phyloP scores from a whole-genome alignment of 1,284 basidiomycete genomes.

The Mycena citricolor region DNA sequence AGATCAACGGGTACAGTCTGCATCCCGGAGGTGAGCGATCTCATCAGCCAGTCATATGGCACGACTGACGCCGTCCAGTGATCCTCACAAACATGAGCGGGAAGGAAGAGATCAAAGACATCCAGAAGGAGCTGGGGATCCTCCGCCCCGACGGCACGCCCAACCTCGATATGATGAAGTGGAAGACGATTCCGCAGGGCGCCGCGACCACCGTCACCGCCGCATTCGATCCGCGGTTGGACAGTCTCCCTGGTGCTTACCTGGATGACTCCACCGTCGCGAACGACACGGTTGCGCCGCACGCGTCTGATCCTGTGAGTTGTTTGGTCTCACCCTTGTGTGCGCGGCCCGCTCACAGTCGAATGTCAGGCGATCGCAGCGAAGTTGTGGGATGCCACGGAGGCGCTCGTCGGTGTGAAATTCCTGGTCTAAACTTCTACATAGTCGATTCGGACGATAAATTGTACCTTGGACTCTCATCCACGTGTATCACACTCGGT shows the following conservation, averaged over 20 bases:
- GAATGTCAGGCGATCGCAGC: background rate
- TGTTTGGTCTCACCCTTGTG: background rate
- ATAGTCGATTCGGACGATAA: too few species aligned
- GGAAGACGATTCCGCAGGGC: slow-evolving; percentile 4
- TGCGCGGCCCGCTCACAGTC: background rate
- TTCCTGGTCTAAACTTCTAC: background rate
- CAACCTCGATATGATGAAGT: background rate
- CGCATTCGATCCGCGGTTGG: slow-evolving; percentile 9
- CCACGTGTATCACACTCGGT: too few species aligned
- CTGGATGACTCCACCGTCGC: slow-evolving; percentile 1
- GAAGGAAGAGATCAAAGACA: slow-evolving; percentile 1
- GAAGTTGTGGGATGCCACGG: slow-evolving; percentile 6
- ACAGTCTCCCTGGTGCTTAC: slow-evolving; percentile 6
- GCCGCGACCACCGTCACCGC: slow-evolving; percentile 5
- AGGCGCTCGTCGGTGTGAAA: slow-evolving; percentile 4
- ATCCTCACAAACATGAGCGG: slow-evolving; percentile 1
- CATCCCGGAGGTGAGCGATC: slow-evolving; percentile 8
- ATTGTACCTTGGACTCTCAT: too few species aligned
- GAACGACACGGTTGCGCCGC: slow-evolving; percentile 2
- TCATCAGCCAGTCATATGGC: background rate
- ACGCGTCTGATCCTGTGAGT: slow-evolving; percentile 4
- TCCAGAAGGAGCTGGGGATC: background rate
- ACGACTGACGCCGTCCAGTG: background rate
- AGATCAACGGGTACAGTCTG: slow-evolving; percentile 2
- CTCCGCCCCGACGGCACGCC: background rate